Evolutionary conservation across 306 rosid genomes (phyloP).

Genomic region (Cucurbita maxima): DNA sequence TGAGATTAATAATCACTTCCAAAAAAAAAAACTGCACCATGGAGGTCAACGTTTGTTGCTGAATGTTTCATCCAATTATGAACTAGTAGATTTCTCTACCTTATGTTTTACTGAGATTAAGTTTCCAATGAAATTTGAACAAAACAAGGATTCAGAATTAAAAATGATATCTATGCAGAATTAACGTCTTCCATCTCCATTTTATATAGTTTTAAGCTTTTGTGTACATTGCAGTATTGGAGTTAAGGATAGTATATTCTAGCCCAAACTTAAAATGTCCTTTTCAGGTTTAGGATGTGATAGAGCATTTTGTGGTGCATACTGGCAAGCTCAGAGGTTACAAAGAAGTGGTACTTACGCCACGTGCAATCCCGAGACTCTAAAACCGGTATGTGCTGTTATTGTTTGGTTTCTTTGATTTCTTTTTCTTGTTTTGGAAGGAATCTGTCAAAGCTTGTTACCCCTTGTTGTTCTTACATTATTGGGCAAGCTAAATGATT

Average conservation of each 20-base stretch:
- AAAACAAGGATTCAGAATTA: background rate
- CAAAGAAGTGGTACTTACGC: slow-evolving; percentile 27
- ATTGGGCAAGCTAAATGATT: background rate
- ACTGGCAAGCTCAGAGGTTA: slow-evolving; percentile 52
- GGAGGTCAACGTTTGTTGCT: too few species aligned
- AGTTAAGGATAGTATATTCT: background rate
- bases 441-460: background rate
- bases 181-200: background rate
- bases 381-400: slow-evolving; percentile 43
- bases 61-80: too few species aligned
- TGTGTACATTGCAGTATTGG: background rate
- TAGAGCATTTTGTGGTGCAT: slow-evolving; percentile 80
- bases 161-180: background rate
- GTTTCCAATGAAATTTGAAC: background rate
- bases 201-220: background rate
- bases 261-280: background rate
- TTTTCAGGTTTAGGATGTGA: slow-evolving; percentile 74
- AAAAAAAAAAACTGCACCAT: too few species aligned
- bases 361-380: slow-evolving; percentile 46
- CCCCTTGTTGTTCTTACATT: background rate
- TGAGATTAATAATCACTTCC: too few species aligned
- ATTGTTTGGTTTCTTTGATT: background rate
- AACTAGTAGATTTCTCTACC: background rate
- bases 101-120: background rate
- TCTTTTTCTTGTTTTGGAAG: background rate